phyloP scores from a whole-genome alignment of 768 basidiomycete genomes.

The Lentinus brumalis region DNA sequence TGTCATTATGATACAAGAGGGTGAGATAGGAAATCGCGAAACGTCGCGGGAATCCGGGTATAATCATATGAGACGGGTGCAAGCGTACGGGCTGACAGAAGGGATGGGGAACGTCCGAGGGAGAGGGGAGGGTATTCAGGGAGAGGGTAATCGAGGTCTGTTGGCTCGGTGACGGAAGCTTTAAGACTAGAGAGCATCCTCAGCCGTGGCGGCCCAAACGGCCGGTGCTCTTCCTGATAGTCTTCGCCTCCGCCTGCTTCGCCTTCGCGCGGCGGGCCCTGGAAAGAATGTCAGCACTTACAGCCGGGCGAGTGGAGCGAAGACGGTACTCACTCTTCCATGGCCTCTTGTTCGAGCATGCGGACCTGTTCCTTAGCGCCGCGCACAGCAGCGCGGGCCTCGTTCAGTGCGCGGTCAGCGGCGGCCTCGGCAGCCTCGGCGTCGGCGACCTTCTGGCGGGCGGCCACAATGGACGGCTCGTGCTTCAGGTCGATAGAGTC shows the following conservation, averaged over 20 bases:
- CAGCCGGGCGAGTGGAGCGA: too few species aligned
- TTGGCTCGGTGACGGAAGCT: too few species aligned
- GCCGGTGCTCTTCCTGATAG: constrained; percentile 49
- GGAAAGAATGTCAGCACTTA: constrained; percentile 14
- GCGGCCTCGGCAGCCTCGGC: constrained; percentile 54
- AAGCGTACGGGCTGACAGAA: too few species aligned
- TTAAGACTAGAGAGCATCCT: not conserved
- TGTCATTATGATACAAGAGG: too few species aligned
- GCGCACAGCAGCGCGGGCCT: constrained; percentile 48
- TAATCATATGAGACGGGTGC: too few species aligned
- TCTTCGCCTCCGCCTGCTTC: constrained; percentile 54
- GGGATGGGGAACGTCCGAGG: too few species aligned
- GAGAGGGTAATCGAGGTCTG: too few species aligned
- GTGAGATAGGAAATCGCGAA: too few species aligned
- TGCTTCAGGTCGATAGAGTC: constrained; percentile 22
- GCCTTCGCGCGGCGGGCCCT: constrained; percentile 52
- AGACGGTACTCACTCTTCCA: constrained; percentile 47
- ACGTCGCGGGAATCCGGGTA: too few species aligned
- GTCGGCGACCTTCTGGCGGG: constrained; percentile 51
- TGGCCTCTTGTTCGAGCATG: constrained; percentile 51
- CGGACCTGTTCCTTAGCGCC: constrained; percentile 51
- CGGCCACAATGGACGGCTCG: constrained; percentile 50
- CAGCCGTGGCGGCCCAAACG: constrained; percentile 43
- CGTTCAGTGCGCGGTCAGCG: constrained; percentile 50
- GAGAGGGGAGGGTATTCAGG: too few species aligned